Percentiles rank a stretch among this genome's conserved stretches.
Evolutionary conservation across 495 filamentous ascomycete genomes (phyloP).

Genomic region (Talaromyces stipitatus): DNA sequence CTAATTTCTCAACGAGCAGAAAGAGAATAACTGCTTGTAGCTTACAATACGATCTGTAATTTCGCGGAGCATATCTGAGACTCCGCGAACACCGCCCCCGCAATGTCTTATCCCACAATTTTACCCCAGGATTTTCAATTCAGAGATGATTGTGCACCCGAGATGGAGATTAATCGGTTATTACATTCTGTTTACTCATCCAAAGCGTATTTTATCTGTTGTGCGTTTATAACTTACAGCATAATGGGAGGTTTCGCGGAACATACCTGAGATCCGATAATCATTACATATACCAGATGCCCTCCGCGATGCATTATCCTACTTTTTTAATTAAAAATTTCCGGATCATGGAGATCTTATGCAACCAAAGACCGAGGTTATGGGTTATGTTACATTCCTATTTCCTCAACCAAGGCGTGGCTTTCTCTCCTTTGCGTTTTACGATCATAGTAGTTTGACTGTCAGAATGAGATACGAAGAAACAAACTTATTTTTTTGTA

Average conservation of each 20-base stretch:
- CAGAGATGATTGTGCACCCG: no score
- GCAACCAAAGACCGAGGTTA: neutral
- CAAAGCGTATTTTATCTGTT: neutral
- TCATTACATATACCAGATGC: neutral
- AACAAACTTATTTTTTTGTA: neutral
- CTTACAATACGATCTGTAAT: neutral
- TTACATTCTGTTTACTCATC: neutral
- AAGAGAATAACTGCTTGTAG: neutral
- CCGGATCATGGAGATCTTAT: neutral
- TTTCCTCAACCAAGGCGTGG: neutral
- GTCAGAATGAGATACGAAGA: no score
- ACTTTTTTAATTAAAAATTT: neutral
- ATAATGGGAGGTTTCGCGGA: neutral
- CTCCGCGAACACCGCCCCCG: neutral
- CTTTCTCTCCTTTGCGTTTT: neutral
- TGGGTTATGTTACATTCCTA: neutral
- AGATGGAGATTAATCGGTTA: neutral
- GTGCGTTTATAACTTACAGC: neutral
- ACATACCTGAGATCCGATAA: neutral
- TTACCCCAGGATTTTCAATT: neutral
- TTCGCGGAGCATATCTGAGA: neutral
- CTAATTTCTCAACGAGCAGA: no score
- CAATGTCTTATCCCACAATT: neutral
- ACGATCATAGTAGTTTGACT: neutral
- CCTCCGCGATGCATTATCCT: neutral